Percentiles rank a stretch among this genome's conserved stretches.
Conservation (phyloP, 2,329 filamentous ascomycete genomes). For the Fusarium penzigii region DNA sequence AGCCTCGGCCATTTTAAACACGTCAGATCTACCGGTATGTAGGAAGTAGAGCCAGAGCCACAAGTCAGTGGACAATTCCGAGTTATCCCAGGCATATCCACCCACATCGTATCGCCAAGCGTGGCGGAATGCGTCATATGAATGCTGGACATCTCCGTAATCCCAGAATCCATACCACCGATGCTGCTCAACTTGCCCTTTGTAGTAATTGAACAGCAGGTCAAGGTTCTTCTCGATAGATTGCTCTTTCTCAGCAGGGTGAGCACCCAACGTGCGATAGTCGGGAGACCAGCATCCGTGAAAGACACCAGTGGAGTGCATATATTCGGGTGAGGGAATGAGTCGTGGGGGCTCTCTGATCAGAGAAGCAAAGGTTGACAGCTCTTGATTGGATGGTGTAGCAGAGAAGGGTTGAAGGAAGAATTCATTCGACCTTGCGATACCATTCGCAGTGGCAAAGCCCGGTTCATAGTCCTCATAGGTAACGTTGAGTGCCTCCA, state of each 20-base stretch:
- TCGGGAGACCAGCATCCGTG: slow-evolving; percentile 17
- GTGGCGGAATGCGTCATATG: slow-evolving; percentile 59
- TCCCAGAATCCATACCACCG: slow-evolving; percentile 65
- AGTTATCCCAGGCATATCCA: slow-evolving; percentile 66
- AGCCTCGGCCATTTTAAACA: slow-evolving; percentile 60
- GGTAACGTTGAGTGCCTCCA: slow-evolving; percentile 61
- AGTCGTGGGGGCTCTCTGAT: slow-evolving; percentile 51
- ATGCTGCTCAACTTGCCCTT: slow-evolving; percentile 54
- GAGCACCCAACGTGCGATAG: neutral
- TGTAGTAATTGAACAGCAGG: slow-evolving; percentile 56
- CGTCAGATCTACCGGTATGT: slow-evolving; percentile 55
- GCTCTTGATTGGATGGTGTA: slow-evolving; percentile 52
- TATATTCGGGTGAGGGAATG: slow-evolving; percentile 46
- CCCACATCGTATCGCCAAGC: slow-evolving; percentile 64
- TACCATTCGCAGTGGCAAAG: slow-evolving; percentile 57
- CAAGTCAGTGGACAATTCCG: slow-evolving; percentile 61
- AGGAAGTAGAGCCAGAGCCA: slow-evolving; percentile 65
- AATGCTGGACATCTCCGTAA: slow-evolving; percentile 62
- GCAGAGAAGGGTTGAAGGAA: slow-evolving; percentile 43
- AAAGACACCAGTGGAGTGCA: slow-evolving; percentile 31
- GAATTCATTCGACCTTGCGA: slow-evolving; percentile 58
- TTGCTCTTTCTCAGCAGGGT: slow-evolving; percentile 28
- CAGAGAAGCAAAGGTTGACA: slow-evolving; percentile 34
- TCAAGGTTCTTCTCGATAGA: slow-evolving; percentile 54
- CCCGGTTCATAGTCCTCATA: slow-evolving; percentile 62